Percentiles rank a stretch among this genome's conserved stretches.
These are phyloP conservation scores for Nasturtium officinale DNA, from an alignment of 345 rosid genomes.

Conservation along the genomic window DNA sequence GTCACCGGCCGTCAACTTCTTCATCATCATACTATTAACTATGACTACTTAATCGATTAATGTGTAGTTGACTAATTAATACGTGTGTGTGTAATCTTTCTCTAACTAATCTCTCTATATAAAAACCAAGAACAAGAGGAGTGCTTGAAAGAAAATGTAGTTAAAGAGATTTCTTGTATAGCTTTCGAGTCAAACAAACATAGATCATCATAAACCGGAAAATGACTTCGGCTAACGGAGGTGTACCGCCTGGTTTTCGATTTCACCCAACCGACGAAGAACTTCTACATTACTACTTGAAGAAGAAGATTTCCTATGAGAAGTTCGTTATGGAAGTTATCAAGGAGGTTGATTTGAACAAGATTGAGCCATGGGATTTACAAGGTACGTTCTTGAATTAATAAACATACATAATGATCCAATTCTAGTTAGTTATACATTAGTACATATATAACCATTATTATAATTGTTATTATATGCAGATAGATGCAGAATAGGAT, in stretches of 20 bases:
- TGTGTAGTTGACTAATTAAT: slow-evolving; percentile 15
- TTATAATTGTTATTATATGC: neutral
- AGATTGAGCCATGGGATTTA: slow-evolving; percentile 97
- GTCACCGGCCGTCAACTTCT: slow-evolving; percentile 84
- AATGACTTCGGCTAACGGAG: slow-evolving; percentile 60
- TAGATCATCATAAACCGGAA: slow-evolving; percentile 9
- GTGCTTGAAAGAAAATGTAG: slow-evolving; percentile 27
- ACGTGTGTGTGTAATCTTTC: slow-evolving; percentile 3
- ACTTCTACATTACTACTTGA: slow-evolving; percentile 88
- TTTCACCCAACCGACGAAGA: slow-evolving; percentile 98
- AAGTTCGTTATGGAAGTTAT: slow-evolving; percentile 97
- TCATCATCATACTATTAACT: slow-evolving; percentile 30
- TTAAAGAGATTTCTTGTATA: neutral
- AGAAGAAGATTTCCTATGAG: slow-evolving; percentile 84
- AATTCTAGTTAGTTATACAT: neutral
- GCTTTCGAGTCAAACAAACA: slow-evolving; percentile 8
- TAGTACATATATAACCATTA: neutral
- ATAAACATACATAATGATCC: neutral
- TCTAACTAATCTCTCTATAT: slow-evolving; percentile 11
- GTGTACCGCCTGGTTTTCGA: slow-evolving; percentile 97
- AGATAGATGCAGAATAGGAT: slow-evolving; percentile 91
- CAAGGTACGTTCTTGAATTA: slow-evolving; percentile 59
- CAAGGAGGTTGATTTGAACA: slow-evolving; percentile 90
- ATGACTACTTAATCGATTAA: slow-evolving; percentile 3
- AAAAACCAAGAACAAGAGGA: slow-evolving; percentile 16